phyloP scores from a whole-genome alignment of 1,284 basidiomycete genomes.

The Ustilago esculenta region DNA sequence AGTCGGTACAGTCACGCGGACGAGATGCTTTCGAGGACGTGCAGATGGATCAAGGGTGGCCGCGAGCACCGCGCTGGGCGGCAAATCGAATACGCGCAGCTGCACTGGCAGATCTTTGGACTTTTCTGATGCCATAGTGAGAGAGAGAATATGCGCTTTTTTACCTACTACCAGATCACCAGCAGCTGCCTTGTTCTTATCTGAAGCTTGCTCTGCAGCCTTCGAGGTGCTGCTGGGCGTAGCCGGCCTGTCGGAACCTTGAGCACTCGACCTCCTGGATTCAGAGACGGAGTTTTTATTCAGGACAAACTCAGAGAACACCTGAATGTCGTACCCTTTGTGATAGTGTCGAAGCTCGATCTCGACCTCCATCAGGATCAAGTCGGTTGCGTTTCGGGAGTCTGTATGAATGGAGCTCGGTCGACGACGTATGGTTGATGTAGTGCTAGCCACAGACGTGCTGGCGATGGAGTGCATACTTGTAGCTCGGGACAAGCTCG shows the following conservation, averaged over 20 bases:
- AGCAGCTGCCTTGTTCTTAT: conserved; percentile 1
- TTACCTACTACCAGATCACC: neutral
- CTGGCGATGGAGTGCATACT: conserved; percentile 47
- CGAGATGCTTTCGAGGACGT: conserved; percentile 60
- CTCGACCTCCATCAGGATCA: conserved; percentile 58
- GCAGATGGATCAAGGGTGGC: conserved; percentile 59
- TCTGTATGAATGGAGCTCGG: conserved; percentile 46
- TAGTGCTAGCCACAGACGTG: conserved; percentile 18
- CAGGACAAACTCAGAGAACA: conserved; percentile 41
- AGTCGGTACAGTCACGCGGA: conserved; percentile 55
- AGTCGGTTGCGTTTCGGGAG: conserved; percentile 41
- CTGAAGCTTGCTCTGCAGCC: neutral
- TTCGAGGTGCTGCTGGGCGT: conserved; percentile 2
- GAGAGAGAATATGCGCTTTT: conserved; percentile 4
- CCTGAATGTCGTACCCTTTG: conserved; percentile 60
- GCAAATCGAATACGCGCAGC: conserved; percentile 56
- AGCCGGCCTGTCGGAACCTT: conserved; percentile 1
- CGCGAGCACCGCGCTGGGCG: conserved; percentile 63
- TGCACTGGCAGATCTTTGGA: conserved; percentile 51
- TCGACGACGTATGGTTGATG: conserved; percentile 35
- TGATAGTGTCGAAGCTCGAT: conserved; percentile 63
- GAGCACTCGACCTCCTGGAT: neutral
- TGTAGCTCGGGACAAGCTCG: conserved; percentile 43
- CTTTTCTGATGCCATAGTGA: conserved; percentile 24
- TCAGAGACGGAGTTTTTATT: neutral